Percentiles rank a stretch among this genome's conserved stretches.
These are phyloP conservation scores for Gnomoniopsis sp. DNA, from an alignment of 2,329 filamentous ascomycete genomes.

Conservation along the genomic window DNA sequence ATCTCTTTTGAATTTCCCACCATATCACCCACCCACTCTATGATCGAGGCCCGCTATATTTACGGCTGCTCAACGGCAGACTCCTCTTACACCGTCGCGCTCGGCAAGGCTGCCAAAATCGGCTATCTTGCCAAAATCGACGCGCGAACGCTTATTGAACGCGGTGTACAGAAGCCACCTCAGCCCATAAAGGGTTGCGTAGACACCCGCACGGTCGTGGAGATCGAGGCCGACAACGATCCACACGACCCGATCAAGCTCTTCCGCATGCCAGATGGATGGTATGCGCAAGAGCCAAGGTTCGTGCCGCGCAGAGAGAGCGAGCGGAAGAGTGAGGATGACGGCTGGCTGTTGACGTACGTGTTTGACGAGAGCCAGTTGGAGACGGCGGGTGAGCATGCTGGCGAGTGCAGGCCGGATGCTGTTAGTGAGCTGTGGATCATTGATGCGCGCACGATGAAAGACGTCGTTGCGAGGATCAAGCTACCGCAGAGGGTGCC, in stretches of 20 bases:
- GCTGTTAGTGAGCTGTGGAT: constrained; percentile 65
- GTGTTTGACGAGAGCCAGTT: constrained; percentile 68
- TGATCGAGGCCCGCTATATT: constrained; percentile 57
- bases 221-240: constrained; percentile 46
- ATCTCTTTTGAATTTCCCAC: constrained; percentile 69
- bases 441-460: constrained; percentile 62
- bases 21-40: constrained; percentile 50
- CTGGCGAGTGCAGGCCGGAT: constrained; percentile 40
- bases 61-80: constrained; percentile 64
- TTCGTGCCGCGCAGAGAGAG: constrained; percentile 50
- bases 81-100: constrained; percentile 54
- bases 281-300: constrained; percentile 64
- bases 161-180: constrained; percentile 44
- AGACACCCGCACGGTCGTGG: constrained; percentile 50
- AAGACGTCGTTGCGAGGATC: constrained; percentile 54
- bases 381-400: constrained; percentile 43
- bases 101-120: constrained; percentile 65
- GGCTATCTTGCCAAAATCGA: constrained; percentile 64
- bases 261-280: constrained; percentile 58
- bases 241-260: constrained; percentile 54
- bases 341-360: constrained; percentile 65
- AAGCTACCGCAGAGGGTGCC: constrained; percentile 63
- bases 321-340: constrained; percentile 50
- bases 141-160: constrained; percentile 46
- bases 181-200: constrained; percentile 57